phyloP scores from a whole-genome alignment of 495 filamentous ascomycete genomes.

The Neurospora discreta region DNA sequence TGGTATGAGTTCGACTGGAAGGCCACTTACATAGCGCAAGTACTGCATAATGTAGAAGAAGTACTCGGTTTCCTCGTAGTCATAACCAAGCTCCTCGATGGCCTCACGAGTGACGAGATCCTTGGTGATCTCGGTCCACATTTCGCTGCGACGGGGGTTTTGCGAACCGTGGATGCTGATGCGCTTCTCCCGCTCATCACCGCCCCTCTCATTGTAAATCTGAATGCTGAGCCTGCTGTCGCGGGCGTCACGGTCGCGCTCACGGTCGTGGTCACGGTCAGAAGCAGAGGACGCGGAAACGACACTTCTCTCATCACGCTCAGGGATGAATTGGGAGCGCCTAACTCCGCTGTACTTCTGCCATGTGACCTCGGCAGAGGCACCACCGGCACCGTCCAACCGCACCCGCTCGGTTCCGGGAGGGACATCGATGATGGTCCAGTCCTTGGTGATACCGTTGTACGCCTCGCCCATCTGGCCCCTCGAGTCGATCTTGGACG shows the following conservation, averaged over 20 bases:
- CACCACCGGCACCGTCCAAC: constrained; percentile 65
- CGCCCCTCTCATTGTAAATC: constrained; percentile 26
- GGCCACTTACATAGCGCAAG: constrained; percentile 63
- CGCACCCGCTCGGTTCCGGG: constrained; percentile 64
- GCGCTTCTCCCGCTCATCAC: constrained; percentile 30
- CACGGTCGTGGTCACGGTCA: constrained; percentile 18
- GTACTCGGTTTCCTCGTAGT: constrained; percentile 79
- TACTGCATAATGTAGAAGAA: constrained; percentile 94
- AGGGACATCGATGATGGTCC: constrained; percentile 69
- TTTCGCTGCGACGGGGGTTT: constrained; percentile 45
- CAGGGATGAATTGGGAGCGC: constrained; percentile 53
- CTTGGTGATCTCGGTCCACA: constrained; percentile 98
- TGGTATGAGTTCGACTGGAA: not conserved
- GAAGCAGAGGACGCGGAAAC: constrained; percentile 16
- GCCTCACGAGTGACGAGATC: constrained; percentile 82
- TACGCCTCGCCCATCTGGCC: constrained; percentile 55
- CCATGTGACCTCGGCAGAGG: constrained; percentile 59
- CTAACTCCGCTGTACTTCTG: constrained; percentile 65
- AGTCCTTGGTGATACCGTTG: constrained; percentile 58
- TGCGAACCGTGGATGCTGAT: constrained; percentile 25
- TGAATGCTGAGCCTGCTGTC: constrained; percentile 31
- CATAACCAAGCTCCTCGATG: constrained; percentile 73
- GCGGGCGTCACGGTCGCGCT: constrained; percentile 22
- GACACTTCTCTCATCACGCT: constrained; percentile 25
- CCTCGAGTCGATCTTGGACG: constrained; percentile 44